Conservation (phyloP, 345 rosid species). For the Salix brachista region DNA sequence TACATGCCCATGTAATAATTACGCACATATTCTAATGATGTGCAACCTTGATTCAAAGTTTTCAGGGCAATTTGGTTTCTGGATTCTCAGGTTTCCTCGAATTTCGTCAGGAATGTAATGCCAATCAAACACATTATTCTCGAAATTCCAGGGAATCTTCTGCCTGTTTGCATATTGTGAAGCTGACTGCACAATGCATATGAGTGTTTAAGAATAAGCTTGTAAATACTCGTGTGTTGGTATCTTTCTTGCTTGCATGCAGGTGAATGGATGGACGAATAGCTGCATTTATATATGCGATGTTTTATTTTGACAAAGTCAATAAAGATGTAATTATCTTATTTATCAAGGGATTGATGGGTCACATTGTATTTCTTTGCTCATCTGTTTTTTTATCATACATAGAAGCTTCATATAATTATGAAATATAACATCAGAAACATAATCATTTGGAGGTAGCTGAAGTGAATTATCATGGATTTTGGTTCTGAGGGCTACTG, state of each 20-base stretch:
- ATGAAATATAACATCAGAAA: neutral
- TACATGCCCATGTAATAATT: too few relatives aligned
- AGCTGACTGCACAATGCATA: neutral
- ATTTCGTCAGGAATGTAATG: too few relatives aligned
- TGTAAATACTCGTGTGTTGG: neutral
- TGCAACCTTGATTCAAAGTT: too few relatives aligned
- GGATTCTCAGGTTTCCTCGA: too few relatives aligned
- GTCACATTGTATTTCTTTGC: neutral
- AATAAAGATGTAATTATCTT: neutral
- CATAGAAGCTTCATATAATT: neutral
- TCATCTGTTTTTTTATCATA: neutral
- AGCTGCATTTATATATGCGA: neutral
- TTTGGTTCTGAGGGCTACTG: constrained; percentile 8
- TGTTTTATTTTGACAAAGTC: neutral
- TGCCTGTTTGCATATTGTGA: neutral
- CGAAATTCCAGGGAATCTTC: neutral
- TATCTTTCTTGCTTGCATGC: neutral
- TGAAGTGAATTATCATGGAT: constrained; percentile 9
- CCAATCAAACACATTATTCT: neutral
- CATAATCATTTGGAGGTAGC: neutral
- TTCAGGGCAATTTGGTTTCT: too few relatives aligned
- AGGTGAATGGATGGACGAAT: neutral
- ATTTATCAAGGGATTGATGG: neutral
- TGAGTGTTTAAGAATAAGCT: neutral
- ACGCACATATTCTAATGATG: too few relatives aligned